Percentiles rank a stretch among this genome's conserved stretches.
Conservation (phyloP, 495 filamentous ascomycete species). For the Articulospora tetracladia region DNA sequence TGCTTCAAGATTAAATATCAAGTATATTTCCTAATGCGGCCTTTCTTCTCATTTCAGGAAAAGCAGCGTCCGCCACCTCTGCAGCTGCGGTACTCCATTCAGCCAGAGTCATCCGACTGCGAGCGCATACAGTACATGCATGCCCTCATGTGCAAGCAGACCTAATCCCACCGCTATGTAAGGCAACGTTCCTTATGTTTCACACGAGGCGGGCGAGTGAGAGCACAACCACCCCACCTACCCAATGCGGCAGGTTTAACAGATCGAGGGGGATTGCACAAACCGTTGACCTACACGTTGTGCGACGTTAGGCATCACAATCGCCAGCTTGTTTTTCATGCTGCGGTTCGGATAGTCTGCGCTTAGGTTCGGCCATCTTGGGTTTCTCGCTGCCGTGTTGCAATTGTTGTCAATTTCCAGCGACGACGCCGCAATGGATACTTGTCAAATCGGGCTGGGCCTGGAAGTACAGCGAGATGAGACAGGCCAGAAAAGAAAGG, state of each 20-base stretch:
- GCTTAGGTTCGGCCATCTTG: not conserved
- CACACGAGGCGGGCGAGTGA: too few relatives aligned
- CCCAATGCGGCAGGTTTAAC: not conserved
- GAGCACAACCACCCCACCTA: not conserved
- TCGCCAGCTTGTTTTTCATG: not conserved
- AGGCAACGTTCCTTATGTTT: too few relatives aligned
- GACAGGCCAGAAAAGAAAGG: not conserved
- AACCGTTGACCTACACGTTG: not conserved
- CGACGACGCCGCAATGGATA: not conserved
- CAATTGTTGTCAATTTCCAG: not conserved
- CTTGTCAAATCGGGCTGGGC: not conserved
- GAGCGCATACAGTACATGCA: too few relatives aligned
- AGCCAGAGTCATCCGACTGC: too few relatives aligned
- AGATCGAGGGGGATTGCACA: not conserved
- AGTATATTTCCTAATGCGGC: too few relatives aligned
- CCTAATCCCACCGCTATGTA: too few relatives aligned
- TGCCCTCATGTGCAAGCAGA: too few relatives aligned
- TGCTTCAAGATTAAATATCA: too few relatives aligned
- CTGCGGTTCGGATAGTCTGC: not conserved
- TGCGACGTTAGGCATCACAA: not conserved
- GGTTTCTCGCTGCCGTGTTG: not conserved
- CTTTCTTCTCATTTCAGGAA: too few relatives aligned
- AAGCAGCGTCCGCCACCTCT: too few relatives aligned
- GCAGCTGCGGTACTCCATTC: too few relatives aligned
- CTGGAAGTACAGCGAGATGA: not conserved